Conservation (phyloP, 148 eudicot species). For the Simmondsia chinensis region DNA sequence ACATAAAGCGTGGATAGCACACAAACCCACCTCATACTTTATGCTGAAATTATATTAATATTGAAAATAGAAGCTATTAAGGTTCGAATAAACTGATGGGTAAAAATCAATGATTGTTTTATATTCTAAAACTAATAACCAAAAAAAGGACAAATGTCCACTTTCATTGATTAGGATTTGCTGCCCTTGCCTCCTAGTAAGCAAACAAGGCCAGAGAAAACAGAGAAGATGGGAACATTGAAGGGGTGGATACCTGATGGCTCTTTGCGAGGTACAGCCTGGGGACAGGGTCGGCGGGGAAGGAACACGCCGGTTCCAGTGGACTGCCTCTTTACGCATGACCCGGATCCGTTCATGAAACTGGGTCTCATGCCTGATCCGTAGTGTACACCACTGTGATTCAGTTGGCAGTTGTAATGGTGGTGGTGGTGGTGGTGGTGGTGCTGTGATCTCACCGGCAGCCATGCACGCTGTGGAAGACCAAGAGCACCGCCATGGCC, state of each 20-base stretch:
- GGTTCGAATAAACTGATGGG: too few species aligned
- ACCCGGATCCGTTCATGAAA: slow-evolving; percentile 1
- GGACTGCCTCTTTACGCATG: slow-evolving; percentile 17
- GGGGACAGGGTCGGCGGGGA: slow-evolving; percentile 21
- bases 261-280: slow-evolving; percentile 15
- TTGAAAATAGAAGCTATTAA: too few species aligned
- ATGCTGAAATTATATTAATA: too few species aligned
- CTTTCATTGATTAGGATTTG: too few species aligned
- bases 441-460: slow-evolving; percentile 3
- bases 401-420: too few species aligned
- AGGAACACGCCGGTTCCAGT: slow-evolving; percentile 44
- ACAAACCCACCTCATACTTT: too few species aligned
- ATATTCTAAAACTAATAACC: background rate
- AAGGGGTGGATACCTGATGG: slow-evolving; percentile 25
- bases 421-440: background rate
- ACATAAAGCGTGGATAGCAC: too few species aligned
- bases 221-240: background rate
- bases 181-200: too few species aligned
- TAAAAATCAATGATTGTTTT: too few species aligned
- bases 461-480: slow-evolving; percentile 16
- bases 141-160: background rate
- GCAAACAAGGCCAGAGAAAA: background rate
- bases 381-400: too few species aligned
- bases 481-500: background rate
- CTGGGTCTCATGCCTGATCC: background rate